Percentiles rank a stretch among this genome's conserved stretches.
These are phyloP conservation scores for Dalbergia cultrata DNA, from an alignment of 306 rosid genomes.

Conservation along the genomic window DNA sequence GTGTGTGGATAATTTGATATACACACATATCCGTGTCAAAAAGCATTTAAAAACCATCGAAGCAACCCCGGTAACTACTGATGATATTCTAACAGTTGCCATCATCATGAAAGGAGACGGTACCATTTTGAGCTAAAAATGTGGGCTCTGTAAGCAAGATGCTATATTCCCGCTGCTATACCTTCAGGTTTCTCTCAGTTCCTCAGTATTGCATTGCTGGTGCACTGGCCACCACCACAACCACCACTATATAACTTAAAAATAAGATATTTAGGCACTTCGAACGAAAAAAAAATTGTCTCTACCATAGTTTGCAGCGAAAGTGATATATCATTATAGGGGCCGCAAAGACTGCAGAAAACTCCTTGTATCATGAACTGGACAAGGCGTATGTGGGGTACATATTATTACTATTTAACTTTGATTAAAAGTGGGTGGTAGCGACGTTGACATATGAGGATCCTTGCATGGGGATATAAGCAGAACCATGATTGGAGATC, in stretches of 20 bases:
- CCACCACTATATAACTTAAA: neutral
- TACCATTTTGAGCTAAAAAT: constrained; percentile 31
- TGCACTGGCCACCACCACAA: neutral
- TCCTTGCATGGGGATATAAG: constrained; percentile 48
- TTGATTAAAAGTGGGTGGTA: constrained; percentile 9
- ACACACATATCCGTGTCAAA: neutral
- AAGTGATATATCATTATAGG: constrained; percentile 38
- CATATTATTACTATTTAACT: too few relatives aligned
- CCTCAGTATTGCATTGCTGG: constrained; percentile 4
- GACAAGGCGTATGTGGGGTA: constrained; percentile 30
- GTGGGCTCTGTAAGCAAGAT: constrained; percentile 27
- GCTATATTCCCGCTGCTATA: constrained; percentile 47
- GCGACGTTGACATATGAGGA: constrained; percentile 49
- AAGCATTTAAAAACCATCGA: neutral
- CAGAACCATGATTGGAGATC: constrained; percentile 54
- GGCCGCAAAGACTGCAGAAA: constrained; percentile 35
- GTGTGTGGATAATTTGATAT: neutral
- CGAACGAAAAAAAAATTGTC: constrained; percentile 20
- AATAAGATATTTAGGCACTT: constrained; percentile 15
- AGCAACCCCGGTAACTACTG: constrained; percentile 20
- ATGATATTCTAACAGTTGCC: constrained; percentile 7
- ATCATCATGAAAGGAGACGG: neutral
- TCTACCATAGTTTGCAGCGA: constrained; percentile 30
- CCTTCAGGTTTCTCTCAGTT: constrained; percentile 25
- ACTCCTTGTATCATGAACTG: constrained; percentile 26